Evolutionary conservation across 768 basidiomycete genomes (phyloP), one percentile per base, ranked within the genome.

Genomic region (Mycena rosella): DNA sequence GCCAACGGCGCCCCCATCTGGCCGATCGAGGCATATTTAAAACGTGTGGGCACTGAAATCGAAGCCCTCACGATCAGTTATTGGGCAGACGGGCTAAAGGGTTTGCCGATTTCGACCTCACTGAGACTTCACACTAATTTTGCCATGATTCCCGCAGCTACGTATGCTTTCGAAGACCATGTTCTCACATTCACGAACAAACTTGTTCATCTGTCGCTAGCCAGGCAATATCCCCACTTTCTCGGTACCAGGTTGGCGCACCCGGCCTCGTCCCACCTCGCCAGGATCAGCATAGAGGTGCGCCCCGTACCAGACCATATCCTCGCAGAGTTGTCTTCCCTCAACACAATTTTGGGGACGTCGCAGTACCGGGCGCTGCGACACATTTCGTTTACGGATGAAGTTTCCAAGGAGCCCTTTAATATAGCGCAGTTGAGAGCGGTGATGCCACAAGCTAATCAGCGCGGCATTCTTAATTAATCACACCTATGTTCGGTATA

Each of bases 401-500:
- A 53, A 32, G 3, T n/a, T n/a, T 32, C 6, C 8, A 34, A 22
- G 18, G 36, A 8, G 18, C 36, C 52, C 1, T 2, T 36, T 15
- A 6, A 34, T 32, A 53, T 26, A n/a, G 32, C 20, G 18, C 9
- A 15, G 52, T 30, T 53, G 30, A 53, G 22, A 32, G 52, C 11
- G 52, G n/a, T 53, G 52, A 53, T 53, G 52, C 52, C 32, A 18
- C 52, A 36, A 22, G 32, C 52, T 20, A 53, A 32, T n/a, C 32
- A 30, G 27, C 20, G 52, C 20, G 29, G 6, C 20, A 34, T 53
- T 53, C 52, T 53, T 22, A 24, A 48, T 24, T 48, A 48, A 17
- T 48, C 17, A 9, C 44, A 54, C 36, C n/a, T 18, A 14, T 18
- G 38, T 40, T 40, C 8, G 38, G 38, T 15, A 40, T 18, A 40